Evolutionary conservation across 2,329 filamentous ascomycete species (phyloP).

Genomic region (Diplodia scrobiculata): DNA sequence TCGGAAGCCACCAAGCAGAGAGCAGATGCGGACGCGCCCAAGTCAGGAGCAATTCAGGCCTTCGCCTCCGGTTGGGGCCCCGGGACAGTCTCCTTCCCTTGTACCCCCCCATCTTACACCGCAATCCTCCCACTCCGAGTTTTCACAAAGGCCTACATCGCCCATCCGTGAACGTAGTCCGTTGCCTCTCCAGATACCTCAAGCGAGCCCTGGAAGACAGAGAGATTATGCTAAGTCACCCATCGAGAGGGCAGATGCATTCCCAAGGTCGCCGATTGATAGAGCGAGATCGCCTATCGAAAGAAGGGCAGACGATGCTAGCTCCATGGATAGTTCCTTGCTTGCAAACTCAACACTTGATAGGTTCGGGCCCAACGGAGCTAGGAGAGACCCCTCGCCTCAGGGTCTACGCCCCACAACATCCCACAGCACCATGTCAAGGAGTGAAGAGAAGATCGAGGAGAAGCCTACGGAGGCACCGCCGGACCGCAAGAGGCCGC

Average conservation of each 20-base stretch:
- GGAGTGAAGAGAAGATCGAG: slow-evolving; percentile 39
- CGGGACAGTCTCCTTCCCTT: slow-evolving; percentile 32
- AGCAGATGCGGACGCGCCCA: slow-evolving; percentile 36
- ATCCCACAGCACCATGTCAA: slow-evolving; percentile 41
- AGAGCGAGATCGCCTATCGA: slow-evolving; percentile 16
- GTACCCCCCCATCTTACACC: slow-evolving; percentile 44
- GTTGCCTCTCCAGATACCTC: slow-evolving; percentile 34
- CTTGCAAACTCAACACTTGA: slow-evolving; percentile 32
- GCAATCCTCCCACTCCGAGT: slow-evolving; percentile 46
- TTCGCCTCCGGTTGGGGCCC: slow-evolving; percentile 33
- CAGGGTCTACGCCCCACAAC: slow-evolving; percentile 41
- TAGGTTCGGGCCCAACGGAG: slow-evolving; percentile 14
- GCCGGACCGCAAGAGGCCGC: slow-evolving; percentile 66
- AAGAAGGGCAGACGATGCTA: slow-evolving; percentile 6
- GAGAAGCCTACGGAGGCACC: slow-evolving; percentile 34
- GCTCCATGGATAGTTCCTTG: slow-evolving; percentile 32
- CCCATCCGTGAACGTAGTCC: slow-evolving; percentile 29
- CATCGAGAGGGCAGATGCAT: slow-evolving; percentile 17
- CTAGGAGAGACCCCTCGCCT: slow-evolving; percentile 40
- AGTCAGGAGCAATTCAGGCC: slow-evolving; percentile 31
- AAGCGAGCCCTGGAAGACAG: slow-evolving; percentile 24
- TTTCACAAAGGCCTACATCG: slow-evolving; percentile 32
- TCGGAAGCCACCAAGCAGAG: slow-evolving; percentile 42
- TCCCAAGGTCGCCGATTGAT: slow-evolving; percentile 23
- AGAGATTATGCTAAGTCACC: slow-evolving; percentile 22